Percentiles rank a stretch among this genome's conserved stretches.
Evolutionary conservation across 805 yeast genomes (phyloP).

Genomic region (Candida montana): DNA sequence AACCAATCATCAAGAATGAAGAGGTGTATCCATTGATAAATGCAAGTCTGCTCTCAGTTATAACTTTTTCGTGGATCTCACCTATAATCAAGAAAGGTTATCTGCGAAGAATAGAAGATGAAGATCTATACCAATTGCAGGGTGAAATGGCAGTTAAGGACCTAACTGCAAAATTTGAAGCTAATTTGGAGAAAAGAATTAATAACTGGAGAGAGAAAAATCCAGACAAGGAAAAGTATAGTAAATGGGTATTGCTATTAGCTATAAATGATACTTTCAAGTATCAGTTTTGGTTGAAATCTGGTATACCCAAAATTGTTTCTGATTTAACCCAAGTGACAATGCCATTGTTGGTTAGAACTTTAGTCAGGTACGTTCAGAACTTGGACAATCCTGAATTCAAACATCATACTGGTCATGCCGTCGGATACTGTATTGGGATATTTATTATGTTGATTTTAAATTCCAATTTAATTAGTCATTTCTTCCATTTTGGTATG

Average conservation of each 20-base stretch:
- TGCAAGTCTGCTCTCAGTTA: constrained; percentile 15
- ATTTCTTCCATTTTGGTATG: constrained; percentile 57
- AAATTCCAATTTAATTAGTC: constrained; percentile 48
- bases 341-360: constrained; percentile 62
- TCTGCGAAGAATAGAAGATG: constrained; percentile 51
- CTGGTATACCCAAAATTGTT: constrained; percentile 25
- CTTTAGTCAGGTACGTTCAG: constrained; percentile 61
- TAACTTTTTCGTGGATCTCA: constrained; percentile 21
- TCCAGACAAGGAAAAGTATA: constrained; percentile 18
- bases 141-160: constrained; percentile 30
- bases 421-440: constrained; percentile 76
- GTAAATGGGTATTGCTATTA: constrained; percentile 23
- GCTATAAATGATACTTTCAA: constrained; percentile 33
- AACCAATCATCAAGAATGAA: constrained; percentile 17
- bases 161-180: constrained; percentile 33
- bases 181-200: constrained; percentile 25
- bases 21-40: constrained; percentile 17
- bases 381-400: constrained; percentile 35
- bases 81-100: constrained; percentile 42
- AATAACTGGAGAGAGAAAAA: constrained; percentile 22
- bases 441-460: constrained; percentile 49
- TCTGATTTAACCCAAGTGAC: constrained; percentile 38
- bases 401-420: constrained; percentile 43
- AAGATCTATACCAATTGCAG: constrained; percentile 45
- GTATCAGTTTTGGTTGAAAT: constrained; percentile 28